Conservation (phyloP, 352 stramenopile genomes). For the Phytopythium montanum region DNA sequence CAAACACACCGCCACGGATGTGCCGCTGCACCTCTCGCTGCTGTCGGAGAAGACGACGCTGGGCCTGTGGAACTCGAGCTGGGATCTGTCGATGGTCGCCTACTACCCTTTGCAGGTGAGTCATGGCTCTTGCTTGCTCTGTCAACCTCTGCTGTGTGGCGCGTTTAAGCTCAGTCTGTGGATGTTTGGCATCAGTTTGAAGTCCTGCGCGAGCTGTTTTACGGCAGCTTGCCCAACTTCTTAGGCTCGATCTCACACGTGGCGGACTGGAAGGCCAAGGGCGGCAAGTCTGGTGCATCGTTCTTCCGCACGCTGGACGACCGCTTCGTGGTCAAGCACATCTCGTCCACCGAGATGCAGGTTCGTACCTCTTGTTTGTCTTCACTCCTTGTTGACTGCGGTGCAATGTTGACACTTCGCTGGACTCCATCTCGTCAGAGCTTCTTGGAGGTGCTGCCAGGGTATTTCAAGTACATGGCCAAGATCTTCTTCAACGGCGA, state of each 20-base stretch:
- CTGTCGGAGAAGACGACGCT: constrained; percentile 35
- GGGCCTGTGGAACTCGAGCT: constrained; percentile 32
- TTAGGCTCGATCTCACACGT: constrained; percentile 84
- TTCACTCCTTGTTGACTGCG: background rate
- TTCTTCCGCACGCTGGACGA: constrained; percentile 96
- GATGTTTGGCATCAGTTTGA: constrained; percentile 68
- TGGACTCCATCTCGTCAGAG: constrained; percentile 31
- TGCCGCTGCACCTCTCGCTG: constrained; percentile 58
- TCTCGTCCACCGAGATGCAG: constrained; percentile 97
- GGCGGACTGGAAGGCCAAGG: constrained; percentile 90
- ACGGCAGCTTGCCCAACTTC: constrained; percentile 54
- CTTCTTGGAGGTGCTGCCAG: constrained; percentile 71
- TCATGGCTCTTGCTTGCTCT: background rate
- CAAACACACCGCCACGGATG: constrained; percentile 54
- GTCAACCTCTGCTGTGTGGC: too few relatives aligned
- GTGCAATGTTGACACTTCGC: background rate
- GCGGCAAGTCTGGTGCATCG: constrained; percentile 96
- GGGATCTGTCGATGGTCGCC: constrained; percentile 70
- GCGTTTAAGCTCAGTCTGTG: background rate
- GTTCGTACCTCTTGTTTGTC: constrained; percentile 41
- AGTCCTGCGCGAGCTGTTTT: constrained; percentile 91
- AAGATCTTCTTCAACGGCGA: constrained; percentile 95
- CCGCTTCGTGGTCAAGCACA: constrained; percentile 98
- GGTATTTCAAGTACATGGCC: constrained; percentile 98
- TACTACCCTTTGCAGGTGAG: constrained; percentile 79